phyloP scores from a whole-genome alignment of 2,329 filamentous ascomycete genomes.

The Calycina herbarum region DNA sequence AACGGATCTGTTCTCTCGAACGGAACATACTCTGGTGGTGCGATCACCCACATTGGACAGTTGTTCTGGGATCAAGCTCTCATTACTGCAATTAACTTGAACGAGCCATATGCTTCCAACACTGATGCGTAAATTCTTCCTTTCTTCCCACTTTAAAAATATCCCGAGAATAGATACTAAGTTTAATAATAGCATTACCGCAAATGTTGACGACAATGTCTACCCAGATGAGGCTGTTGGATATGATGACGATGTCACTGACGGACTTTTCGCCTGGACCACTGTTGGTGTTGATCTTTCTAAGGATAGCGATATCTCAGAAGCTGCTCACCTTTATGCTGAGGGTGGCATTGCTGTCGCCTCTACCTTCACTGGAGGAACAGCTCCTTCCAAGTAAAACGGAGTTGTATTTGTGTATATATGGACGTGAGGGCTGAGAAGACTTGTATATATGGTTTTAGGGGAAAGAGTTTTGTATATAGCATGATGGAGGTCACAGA shows the following conservation, averaged over 20 bases:
- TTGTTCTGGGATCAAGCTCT: slow-evolving; percentile 63
- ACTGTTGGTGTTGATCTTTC: slow-evolving; percentile 40
- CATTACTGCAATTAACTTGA: slow-evolving; percentile 50
- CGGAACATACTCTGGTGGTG: slow-evolving; percentile 50
- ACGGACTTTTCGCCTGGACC: slow-evolving; percentile 57
- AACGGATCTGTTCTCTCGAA: slow-evolving; percentile 40
- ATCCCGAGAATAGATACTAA: not conserved
- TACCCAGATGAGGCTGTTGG: slow-evolving; percentile 39
- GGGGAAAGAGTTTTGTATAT: too few species aligned
- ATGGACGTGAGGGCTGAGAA: too few species aligned
- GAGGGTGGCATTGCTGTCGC: not conserved
- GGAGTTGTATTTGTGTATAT: not conserved
- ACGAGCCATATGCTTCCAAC: slow-evolving; percentile 48
- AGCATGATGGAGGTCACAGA: too few species aligned
- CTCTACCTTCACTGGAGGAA: not conserved
- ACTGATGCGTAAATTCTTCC: slow-evolving; percentile 26
- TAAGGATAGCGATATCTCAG: slow-evolving; percentile 35
- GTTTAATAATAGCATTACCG: slow-evolving; percentile 35
- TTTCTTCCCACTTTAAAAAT: slow-evolving; percentile 32
- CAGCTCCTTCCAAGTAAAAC: not conserved
- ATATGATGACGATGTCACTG: slow-evolving; percentile 48
- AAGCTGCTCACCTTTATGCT: not conserved
- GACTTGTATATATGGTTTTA: too few species aligned
- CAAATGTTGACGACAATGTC: slow-evolving; percentile 49
- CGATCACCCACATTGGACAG: slow-evolving; percentile 60